A percentile compares a stretch with the other conserved stretches of the same genome.
Conservation (phyloP, 306 rosid species). For the Lithocarpus polystachyus region DNA sequence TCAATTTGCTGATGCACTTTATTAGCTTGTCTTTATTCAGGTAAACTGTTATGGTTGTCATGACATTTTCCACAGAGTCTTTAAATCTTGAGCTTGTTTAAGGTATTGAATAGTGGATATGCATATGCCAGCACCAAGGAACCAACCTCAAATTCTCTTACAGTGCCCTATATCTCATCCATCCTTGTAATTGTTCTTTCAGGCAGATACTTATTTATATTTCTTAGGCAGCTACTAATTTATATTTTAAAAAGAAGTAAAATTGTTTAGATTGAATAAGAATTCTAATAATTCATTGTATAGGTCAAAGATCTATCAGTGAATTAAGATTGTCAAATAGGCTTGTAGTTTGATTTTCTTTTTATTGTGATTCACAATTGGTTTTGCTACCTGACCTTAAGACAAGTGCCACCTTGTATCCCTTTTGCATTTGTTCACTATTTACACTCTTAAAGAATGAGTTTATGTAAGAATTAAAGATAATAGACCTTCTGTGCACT, state of each 20-base stretch:
- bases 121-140: not conserved
- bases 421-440: not conserved
- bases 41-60: too few relatives aligned
- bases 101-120: too few relatives aligned
- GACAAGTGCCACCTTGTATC: not conserved
- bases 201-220: not conserved
- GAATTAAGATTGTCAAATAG: not conserved
- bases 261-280: not conserved
- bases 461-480: too few relatives aligned
- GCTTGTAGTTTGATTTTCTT: not conserved
- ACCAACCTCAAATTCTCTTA: not conserved
- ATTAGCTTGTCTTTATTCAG: too few relatives aligned
- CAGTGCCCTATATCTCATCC: not conserved
- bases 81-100: too few relatives aligned
- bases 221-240: not conserved
- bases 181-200: not conserved
- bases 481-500: too few relatives aligned
- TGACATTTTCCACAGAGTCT: too few relatives aligned
- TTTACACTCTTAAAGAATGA: too few relatives aligned
- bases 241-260: not conserved
- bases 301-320: not conserved
- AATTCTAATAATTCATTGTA: not conserved
- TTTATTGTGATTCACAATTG: too few relatives aligned
- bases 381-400: too few relatives aligned
- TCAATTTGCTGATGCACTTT: not conserved